Evolutionary conservation across 106 monocot species (phyloP), one percentile per base, ranked within the genome.

Genomic region (Agapanthus africanus): DNA sequence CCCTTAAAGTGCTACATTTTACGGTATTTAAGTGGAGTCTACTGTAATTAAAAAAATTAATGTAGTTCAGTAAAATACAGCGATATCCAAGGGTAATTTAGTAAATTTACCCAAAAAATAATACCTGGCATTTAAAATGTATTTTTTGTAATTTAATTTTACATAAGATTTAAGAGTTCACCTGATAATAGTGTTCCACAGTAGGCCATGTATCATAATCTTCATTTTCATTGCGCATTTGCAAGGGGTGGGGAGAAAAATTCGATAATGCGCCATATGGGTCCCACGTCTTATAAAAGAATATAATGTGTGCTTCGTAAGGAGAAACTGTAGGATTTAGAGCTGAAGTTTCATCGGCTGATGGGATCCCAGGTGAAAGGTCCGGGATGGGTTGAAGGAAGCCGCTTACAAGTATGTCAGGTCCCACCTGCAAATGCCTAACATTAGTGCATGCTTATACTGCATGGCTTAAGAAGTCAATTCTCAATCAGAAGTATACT

Each of bases 201-300:
- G 51, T 90, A 46, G 90, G 73, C 99, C 99, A 99, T 36, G 70
- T 60, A n/a, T 37, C 30, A 36, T 41, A 41, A 62, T 78, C 71
- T 71, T 87, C 99, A 84, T 80, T 78, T 73, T 83, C 84, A 83
- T 85, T 77, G 69, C 83, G 76, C 79, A 90, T 56, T 60, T 21
- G 25, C 54, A 99, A 54, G 81, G 84, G 76, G 81, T 99, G 92
- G 54, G 97, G 87, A 75, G 99, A 99, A 77, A 90, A 99, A 68
- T 92, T 99, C 64, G 99, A 99, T 70, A 99, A 83, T 49, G 85
- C 84, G 71, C 99, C 92, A 80, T 79, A 99, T 26, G 77, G 77
- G 73, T 99, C 92, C 90, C 99, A 99, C 30, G 99, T 99, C 84
- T 99, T 92, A 65, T 99, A 99, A 72, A 99, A 99, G 66, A 79